Percentiles rank a stretch among this genome's conserved stretches.
These are phyloP conservation scores for Mycena filopes DNA, from an alignment of 768 basidiomycete genomes.

Conservation along the genomic window DNA sequence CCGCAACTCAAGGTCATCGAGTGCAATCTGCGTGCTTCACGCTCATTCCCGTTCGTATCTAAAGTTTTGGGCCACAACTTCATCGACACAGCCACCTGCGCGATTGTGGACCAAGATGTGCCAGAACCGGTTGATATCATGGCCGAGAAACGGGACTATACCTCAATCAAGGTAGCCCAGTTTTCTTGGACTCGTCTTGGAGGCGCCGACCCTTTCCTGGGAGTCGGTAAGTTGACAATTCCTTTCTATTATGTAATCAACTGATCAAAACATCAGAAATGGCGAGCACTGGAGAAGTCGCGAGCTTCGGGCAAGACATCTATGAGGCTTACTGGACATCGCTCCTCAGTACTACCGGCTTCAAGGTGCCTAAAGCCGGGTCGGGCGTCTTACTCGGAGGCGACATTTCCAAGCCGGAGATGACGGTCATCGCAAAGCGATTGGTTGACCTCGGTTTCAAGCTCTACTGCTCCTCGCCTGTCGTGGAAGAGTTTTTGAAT, in stretches of 20 bases:
- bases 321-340: constrained; percentile 98
- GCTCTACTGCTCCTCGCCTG: constrained; percentile 86
- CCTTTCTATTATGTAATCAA: not conserved
- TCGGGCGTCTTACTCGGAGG: constrained; percentile 95
- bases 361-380: constrained; percentile 86
- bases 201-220: constrained; percentile 96
- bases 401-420: constrained; percentile 88
- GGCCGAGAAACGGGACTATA: constrained; percentile 89
- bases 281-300: constrained; percentile 98
- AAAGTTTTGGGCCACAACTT: constrained; percentile 98
- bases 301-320: constrained; percentile 92
- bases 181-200: constrained; percentile 98
- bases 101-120: constrained; percentile 86
- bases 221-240: constrained; percentile 74
- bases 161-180: constrained; percentile 96
- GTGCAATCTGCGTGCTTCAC: constrained; percentile 97
- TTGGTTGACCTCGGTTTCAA: constrained; percentile 93
- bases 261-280: constrained; percentile 71
- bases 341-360: constrained; percentile 93
- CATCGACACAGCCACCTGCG: constrained; percentile 91
- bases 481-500: constrained; percentile 86
- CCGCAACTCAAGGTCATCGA: constrained; percentile 95
- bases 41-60: constrained; percentile 99
- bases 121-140: constrained; percentile 94
- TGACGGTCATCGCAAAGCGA: constrained; percentile 82